These are phyloP conservation scores for Candida piceae DNA, from an alignment of 805 yeast species.

Conservation along the genomic window DNA sequence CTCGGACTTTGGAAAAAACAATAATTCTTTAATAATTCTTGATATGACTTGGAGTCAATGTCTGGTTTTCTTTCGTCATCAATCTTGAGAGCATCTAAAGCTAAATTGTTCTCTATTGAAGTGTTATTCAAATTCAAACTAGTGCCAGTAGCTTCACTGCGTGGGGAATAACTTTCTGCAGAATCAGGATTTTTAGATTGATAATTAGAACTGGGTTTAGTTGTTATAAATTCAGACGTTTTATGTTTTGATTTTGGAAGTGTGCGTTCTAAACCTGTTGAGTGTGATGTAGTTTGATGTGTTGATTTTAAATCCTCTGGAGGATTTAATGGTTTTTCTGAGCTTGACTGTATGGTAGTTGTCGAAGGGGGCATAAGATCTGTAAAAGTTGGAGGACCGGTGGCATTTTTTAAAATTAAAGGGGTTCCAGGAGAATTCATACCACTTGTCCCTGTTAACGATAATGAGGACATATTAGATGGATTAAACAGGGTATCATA, in stretches of 20 bases:
- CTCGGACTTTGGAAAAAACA: conserved; percentile 49
- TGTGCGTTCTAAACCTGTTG: too few relatives aligned
- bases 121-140: background rate
- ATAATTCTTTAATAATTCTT: conserved; percentile 52
- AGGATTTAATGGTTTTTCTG: too few relatives aligned
- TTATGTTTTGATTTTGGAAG: too few relatives aligned
- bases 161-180: background rate
- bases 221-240: too few relatives aligned
- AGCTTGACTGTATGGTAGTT: too few relatives aligned
- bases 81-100: background rate
- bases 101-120: background rate
- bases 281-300: too few relatives aligned
- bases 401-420: conserved; percentile 16
- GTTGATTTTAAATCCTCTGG: too few relatives aligned
- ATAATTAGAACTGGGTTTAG: too few relatives aligned
- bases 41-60: conserved; percentile 48
- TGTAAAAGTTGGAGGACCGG: conserved; percentile 16
- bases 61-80: conserved; percentile 3
- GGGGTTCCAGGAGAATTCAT: conserved; percentile 23
- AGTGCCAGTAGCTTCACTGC: background rate
- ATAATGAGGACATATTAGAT: conserved; percentile 5
- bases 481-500: conserved; percentile 14
- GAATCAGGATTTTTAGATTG: too few relatives aligned
- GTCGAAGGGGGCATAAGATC: conserved; percentile 11
- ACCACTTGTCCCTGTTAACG: conserved; percentile 6